phyloP scores from a whole-genome alignment of 176 grass and related monocot species.

The Raddia distichophylla region DNA sequence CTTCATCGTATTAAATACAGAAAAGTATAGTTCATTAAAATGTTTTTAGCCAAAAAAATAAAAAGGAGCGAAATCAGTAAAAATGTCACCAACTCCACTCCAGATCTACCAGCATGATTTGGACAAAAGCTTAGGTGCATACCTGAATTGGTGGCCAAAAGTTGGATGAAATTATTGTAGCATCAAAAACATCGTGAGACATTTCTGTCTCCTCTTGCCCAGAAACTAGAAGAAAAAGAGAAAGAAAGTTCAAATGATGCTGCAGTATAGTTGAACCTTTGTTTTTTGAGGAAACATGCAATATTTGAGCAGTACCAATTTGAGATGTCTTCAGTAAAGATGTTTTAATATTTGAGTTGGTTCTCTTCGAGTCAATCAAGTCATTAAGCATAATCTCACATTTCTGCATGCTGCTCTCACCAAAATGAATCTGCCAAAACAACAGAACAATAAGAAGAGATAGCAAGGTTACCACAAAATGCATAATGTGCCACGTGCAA shows the following conservation, averaged over 20 bases:
- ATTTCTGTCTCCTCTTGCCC: slow-evolving; percentile 61
- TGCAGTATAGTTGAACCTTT: slow-evolving; percentile 32
- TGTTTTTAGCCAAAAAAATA: neutral
- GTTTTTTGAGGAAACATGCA: slow-evolving; percentile 30
- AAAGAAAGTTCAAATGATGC: slow-evolving; percentile 32
- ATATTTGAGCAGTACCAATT: slow-evolving; percentile 43
- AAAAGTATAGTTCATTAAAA: neutral
- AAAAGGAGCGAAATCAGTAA: neutral
- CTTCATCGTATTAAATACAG: neutral
- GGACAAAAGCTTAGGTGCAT: slow-evolving; percentile 23
- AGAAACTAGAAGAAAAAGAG: slow-evolving; percentile 51
- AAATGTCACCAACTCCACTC: neutral
- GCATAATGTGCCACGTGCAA: slow-evolving; percentile 6
- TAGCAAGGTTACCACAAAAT: slow-evolving; percentile 29
- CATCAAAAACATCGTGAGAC: slow-evolving; percentile 83
- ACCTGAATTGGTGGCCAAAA: slow-evolving; percentile 99
- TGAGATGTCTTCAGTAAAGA: slow-evolving; percentile 52
- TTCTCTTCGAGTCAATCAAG: slow-evolving; percentile 97
- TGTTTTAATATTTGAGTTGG: slow-evolving; percentile 98
- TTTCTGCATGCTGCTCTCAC: slow-evolving; percentile 98
- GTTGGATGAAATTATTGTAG: slow-evolving; percentile 95
- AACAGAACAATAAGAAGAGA: slow-evolving; percentile 33
- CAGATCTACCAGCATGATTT: slow-evolving; percentile 18
- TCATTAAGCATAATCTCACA: slow-evolving; percentile 99
- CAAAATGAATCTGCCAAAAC: slow-evolving; percentile 89